Conservation (phyloP, 192 early-diverging fungal genomes). For the Coemansia sp. region DNA sequence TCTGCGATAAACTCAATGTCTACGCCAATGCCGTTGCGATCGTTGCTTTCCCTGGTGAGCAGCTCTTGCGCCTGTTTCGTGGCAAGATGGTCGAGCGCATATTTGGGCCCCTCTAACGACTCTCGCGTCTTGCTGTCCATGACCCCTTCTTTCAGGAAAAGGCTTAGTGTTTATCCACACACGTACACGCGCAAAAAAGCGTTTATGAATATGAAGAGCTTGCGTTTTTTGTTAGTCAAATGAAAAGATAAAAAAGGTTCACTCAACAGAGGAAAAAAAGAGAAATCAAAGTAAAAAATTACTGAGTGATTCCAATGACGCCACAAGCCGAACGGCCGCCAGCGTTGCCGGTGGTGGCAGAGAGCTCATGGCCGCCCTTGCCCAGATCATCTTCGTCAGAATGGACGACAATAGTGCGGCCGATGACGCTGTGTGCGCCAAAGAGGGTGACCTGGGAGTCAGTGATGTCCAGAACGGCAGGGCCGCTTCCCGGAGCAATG, state of each 20-base stretch:
- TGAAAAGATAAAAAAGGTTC: constrained; percentile 11
- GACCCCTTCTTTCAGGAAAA: too few relatives aligned
- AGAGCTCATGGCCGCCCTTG: constrained; percentile 71
- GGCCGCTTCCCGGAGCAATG: constrained; percentile 59
- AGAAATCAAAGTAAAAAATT: constrained; percentile 28
- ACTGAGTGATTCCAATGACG: constrained; percentile 76
- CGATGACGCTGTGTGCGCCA: constrained; percentile 76
- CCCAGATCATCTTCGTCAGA: constrained; percentile 86
- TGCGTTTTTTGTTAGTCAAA: not conserved
- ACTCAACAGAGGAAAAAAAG: not conserved
- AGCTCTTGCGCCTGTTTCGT: constrained; percentile 20
- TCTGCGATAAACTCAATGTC: constrained; percentile 88
- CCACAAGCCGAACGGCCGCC: constrained; percentile 86
- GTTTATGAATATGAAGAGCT: not conserved
- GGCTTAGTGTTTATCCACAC: too few relatives aligned
- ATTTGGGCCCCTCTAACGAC: constrained; percentile 16
- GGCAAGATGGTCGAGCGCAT: constrained; percentile 24
- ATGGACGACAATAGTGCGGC: constrained; percentile 86
- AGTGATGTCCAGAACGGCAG: constrained; percentile 54
- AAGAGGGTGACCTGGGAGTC: constrained; percentile 74
- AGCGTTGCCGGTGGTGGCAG: constrained; percentile 83
- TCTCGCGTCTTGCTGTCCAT: constrained; percentile 17
- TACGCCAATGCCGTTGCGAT: constrained; percentile 68
- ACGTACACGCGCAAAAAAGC: too few relatives aligned
- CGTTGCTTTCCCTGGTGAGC: not conserved